Evolutionary conservation across 495 filamentous ascomycete species (phyloP).

Genomic region (Daldinia decipiens): DNA sequence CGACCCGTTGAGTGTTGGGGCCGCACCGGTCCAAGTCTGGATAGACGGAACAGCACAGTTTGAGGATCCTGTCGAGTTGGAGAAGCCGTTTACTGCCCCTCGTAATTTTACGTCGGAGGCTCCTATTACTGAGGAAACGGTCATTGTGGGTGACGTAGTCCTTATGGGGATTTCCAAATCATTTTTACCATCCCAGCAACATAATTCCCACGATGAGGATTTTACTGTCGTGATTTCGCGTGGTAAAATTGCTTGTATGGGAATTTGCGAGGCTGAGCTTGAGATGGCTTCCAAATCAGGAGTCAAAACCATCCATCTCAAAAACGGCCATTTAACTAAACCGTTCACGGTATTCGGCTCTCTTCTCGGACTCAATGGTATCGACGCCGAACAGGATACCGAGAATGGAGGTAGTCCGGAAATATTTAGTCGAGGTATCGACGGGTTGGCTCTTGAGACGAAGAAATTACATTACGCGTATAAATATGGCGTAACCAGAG

Average conservation of each 20-base stretch:
- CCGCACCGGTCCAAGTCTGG: slow-evolving; percentile 70
- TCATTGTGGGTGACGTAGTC: slow-evolving; percentile 51
- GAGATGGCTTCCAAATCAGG: slow-evolving; percentile 43
- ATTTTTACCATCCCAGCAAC: slow-evolving; percentile 43
- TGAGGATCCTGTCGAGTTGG: slow-evolving; percentile 55
- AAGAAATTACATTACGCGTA: slow-evolving; percentile 57
- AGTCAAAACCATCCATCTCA: slow-evolving; percentile 55
- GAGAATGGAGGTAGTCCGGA: slow-evolving; percentile 54
- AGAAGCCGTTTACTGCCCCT: slow-evolving; percentile 48
- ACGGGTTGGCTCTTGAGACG: slow-evolving; percentile 57
- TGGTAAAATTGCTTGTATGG: slow-evolving; percentile 62
- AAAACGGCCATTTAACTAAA: slow-evolving; percentile 65
- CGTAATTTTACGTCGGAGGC: slow-evolving; percentile 47
- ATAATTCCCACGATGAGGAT: slow-evolving; percentile 25
- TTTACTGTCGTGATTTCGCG: slow-evolving; percentile 55
- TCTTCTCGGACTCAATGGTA: slow-evolving; percentile 65
- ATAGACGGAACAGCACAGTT: slow-evolving; percentile 69
- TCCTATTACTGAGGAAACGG: slow-evolving; percentile 48
- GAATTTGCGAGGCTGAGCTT: slow-evolving; percentile 53
- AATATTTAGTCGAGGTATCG: slow-evolving; percentile 57
- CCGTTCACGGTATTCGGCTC: slow-evolving; percentile 65
- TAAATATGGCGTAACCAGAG: slow-evolving; percentile 59
- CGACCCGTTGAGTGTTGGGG: slow-evolving; percentile 69
- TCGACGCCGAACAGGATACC: slow-evolving; percentile 62
- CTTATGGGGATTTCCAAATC: slow-evolving; percentile 61